Percentiles rank a stretch among this genome's conserved stretches.
phyloP scores from a whole-genome alignment of 352 stramenopile genomes.

The Phytopythium vexans region DNA sequence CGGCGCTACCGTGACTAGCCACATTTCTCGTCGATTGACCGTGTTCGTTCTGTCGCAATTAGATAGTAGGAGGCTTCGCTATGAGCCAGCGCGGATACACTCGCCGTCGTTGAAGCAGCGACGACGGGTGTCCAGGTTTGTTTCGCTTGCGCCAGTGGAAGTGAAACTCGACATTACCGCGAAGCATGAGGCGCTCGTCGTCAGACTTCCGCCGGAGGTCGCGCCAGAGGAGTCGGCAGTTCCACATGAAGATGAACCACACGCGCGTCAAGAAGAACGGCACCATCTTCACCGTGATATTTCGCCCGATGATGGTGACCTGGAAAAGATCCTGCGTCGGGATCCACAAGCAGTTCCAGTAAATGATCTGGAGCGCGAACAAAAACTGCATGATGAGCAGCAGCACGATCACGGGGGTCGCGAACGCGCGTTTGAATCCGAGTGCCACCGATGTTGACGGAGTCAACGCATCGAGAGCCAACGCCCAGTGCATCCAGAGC shows the following conservation, averaged over 20 bases:
- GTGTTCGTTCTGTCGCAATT: too few species aligned
- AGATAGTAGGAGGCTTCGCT: too few species aligned
- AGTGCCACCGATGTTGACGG: constrained; percentile 15
- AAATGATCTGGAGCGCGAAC: constrained; percentile 25
- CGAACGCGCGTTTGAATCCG: constrained; percentile 14
- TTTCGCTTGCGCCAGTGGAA: constrained; percentile 12
- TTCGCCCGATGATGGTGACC: constrained; percentile 6
- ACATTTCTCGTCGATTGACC: too few species aligned
- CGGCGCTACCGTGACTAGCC: too few species aligned
- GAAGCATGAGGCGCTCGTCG: constrained; percentile 18
- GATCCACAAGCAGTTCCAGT: constrained; percentile 12
- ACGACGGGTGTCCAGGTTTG: too few species aligned
- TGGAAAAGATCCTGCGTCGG: constrained; percentile 8
- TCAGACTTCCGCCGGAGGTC: constrained; percentile 15
- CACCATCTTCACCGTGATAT: constrained; percentile 8
- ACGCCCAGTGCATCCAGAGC: constrained; percentile 30
- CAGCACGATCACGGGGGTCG: constrained; percentile 10
- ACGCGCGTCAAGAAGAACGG: constrained; percentile 16
- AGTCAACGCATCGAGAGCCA: constrained; percentile 28
- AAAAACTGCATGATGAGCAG: constrained; percentile 15
- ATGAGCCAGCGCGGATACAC: too few species aligned
- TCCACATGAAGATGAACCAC: constrained; percentile 24
- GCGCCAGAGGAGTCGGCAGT: constrained; percentile 20
- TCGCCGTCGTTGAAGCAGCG: too few species aligned
- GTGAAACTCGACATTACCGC: constrained; percentile 21